Evolutionary conservation across 2,329 filamentous ascomycete species (phyloP), one percentile per base, ranked within the genome.

Genomic region (Xylaria sp.): DNA sequence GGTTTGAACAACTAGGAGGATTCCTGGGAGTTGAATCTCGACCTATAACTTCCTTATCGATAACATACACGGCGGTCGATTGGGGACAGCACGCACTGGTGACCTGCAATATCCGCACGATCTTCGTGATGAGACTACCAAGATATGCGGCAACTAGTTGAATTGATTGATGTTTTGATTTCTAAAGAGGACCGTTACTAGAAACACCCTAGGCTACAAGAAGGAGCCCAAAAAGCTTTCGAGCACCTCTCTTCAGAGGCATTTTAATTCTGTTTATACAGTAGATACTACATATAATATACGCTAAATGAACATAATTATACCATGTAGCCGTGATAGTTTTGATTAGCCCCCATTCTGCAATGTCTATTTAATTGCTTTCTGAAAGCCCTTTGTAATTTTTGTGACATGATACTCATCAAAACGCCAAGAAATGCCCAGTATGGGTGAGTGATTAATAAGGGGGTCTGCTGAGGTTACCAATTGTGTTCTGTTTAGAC

Each of bases 401-500:
- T 52, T 14, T 12, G 33, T 38, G 14, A 51, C 21, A 49, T 25
- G 19, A 57, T 40, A 28, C 35, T 45, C 52, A 57, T 52, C 49
- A 53, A 37, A 11, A 43, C 47, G 17, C 38, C n/a, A 14, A 17
- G 2, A 58, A 56, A 43, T 31, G 40, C 49, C 37, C 4, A 35
- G 33, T 14, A 58, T 43, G 5, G 28, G 11, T 40, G 17, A 37
- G n/a, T 37, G 35, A 35, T 66, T 57, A 76, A 57, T 76, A 76
- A 35, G 74, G 74, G 15, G 74, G 74, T 51, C 66, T 72, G 12
- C 68, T 72, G 19, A 76, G 70, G 51, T 75, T 76, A 23, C 74
- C 74, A 8, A 75, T 57, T 2, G 71, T 73, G 60, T 72, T 70
- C 51, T 74, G 71, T 54, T 68, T 67, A 2, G 73, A 74, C 47